phyloP scores from a whole-genome alignment of 1,284 basidiomycete species.

The Amylostereum areolatum region DNA sequence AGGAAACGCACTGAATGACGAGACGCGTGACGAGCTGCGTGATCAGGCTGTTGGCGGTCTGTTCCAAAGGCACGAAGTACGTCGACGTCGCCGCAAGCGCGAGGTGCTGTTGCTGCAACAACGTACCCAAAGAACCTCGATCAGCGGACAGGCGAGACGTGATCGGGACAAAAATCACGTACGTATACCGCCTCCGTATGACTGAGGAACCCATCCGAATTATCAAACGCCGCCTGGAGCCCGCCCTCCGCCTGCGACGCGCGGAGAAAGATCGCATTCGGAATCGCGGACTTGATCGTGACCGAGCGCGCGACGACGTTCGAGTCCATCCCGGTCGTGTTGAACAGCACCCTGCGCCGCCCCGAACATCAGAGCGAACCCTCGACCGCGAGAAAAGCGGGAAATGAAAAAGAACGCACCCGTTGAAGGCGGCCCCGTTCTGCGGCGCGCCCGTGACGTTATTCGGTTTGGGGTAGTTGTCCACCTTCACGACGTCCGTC shows the following conservation, averaged over 20 bases:
- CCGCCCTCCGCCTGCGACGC: constrained; percentile 35
- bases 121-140: constrained; percentile 2
- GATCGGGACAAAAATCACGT: constrained; percentile 24
- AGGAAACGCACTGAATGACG: constrained; percentile 45
- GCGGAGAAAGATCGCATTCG: constrained; percentile 49
- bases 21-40: constrained; percentile 40
- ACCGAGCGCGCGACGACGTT: constrained; percentile 49
- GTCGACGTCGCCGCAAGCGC: constrained; percentile 46
- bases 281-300: constrained; percentile 39
- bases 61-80: constrained; percentile 42
- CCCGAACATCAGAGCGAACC: neutral
- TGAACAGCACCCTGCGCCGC: constrained; percentile 40
- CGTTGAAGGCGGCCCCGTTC: constrained; percentile 47
- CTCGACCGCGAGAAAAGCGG: constrained; percentile 23
- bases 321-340: constrained; percentile 22
- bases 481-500: constrained; percentile 26
- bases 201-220: constrained; percentile 43
- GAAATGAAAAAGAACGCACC: constrained; percentile 34
- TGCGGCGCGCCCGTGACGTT: constrained; percentile 43
- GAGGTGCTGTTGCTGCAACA: constrained; percentile 42
- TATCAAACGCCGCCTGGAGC: constrained; percentile 36
- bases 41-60: constrained; percentile 29
- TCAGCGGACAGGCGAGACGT: no score
- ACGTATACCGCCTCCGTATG: constrained; percentile 47
- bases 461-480: constrained; percentile 29